Conservation (phyloP, 495 filamentous ascomycete species). For the Alectoria sarmentosa region DNA sequence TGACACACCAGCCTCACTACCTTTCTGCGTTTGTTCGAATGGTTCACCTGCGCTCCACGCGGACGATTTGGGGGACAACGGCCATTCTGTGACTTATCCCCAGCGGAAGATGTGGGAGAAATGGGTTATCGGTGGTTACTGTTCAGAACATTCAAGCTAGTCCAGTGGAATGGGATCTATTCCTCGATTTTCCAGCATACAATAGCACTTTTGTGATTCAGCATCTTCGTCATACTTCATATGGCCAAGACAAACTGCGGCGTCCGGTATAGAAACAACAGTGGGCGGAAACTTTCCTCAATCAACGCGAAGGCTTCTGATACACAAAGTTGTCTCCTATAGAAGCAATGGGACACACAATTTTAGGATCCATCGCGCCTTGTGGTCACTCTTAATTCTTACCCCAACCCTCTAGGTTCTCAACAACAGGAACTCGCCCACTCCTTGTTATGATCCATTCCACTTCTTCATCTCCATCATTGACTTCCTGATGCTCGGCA, state of each 20-base stretch:
- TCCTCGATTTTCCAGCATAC: background rate
- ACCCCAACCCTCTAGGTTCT: constrained; percentile 53
- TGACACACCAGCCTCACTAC: constrained; percentile 38
- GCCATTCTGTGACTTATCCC: constrained; percentile 40
- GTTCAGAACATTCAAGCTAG: constrained; percentile 23
- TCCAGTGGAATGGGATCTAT: background rate
- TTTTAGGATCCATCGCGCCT: background rate
- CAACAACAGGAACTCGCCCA: constrained; percentile 49
- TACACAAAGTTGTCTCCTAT: background rate
- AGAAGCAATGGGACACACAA: background rate
- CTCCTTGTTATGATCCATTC: constrained; percentile 54
- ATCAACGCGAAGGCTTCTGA: background rate
- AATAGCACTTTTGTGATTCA: background rate
- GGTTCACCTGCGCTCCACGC: constrained; percentile 25
- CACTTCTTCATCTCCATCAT: constrained; percentile 51
- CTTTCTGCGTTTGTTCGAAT: constrained; percentile 41
- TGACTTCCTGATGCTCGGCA: constrained; percentile 61
- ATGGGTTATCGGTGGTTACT: constrained; percentile 46
- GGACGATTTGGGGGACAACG: constrained; percentile 54
- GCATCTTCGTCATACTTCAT: background rate
- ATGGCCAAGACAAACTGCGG: background rate
- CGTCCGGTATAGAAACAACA: background rate
- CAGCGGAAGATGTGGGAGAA: constrained; percentile 57
- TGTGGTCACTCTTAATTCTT: constrained; percentile 9
- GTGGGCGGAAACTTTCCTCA: background rate